Evolutionary conservation across 169 alveolate species (phyloP), one percentile per base, ranked within the genome.

Genomic region (Eimeria mitis): DNA sequence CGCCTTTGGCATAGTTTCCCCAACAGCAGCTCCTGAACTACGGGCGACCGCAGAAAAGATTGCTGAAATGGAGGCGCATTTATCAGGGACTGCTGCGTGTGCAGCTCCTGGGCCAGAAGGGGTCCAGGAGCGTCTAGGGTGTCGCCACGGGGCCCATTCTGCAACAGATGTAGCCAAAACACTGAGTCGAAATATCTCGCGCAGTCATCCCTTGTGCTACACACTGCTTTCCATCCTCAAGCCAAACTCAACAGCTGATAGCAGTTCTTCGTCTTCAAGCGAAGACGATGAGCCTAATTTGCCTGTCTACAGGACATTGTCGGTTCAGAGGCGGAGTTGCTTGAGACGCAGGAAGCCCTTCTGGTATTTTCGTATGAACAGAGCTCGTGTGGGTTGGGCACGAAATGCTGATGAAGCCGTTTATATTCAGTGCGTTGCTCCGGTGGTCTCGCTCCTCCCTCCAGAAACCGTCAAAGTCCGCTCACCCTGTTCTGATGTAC

Each of bases 311-410:
- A 79, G 68, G 68, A 52, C 89, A 79, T 13, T 31, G 61, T 79
- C 89, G 2, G 89, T 79, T 47, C 89, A 79, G 70, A 31, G 89
- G 47, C 89, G 89, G 23, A 79, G 89, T 34, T 79, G 89, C 47
- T 23, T 79, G 89, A 47, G 42, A 52, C 89, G 68, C 70, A 79
- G 47, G 65, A 52, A 40, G 49, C 42, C 42, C 2, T 25, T 47
- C 13, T 37, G 47, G 42, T 79, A 47, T 31, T 9, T 52, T 52
- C 47, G 89, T 44, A 28, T 5, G 89, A 14, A 42, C 70, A 28
- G 11, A 6, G 21, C 70, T 13, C 61, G 70, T 47, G 89, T 79
- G 70, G 63, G 31, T 28, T 79, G 89, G 89, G 89, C 89, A 9
- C 28, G 70, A 31, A 25, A 49, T 19, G 89, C 68, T 47, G 70